Evolutionary conservation across 2,329 filamentous ascomycete genomes (phyloP), one percentile per base, ranked within the genome.

Genomic region (Penicillium sp.): DNA sequence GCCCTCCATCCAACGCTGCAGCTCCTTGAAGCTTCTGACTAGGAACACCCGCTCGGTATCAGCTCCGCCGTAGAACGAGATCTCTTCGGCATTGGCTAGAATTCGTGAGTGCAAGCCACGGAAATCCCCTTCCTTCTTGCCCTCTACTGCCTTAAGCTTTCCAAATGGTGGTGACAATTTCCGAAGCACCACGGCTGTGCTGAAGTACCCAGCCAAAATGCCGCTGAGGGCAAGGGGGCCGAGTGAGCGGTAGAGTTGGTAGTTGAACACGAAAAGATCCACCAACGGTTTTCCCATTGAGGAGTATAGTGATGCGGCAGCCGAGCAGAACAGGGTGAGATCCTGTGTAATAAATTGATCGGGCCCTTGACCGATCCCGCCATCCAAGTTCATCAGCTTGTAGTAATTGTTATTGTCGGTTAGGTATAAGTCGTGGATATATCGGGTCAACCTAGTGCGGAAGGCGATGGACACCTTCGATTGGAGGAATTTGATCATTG

Each of bases 331-430:
- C 1, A 96, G 81, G 0, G 94, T 97, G 32, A 99, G 81, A 72
- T 99, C 94, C 71, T 97, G 93, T 0, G 94, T 97, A 69, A 99
- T 97, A 74, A 92, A 97, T 69, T 99, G 94, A 69, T 99, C 94
- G 10, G 92, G 91, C 14, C 90, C 89, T 69, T 95, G 90, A 1
- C 92, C 93, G 38, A 97, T 86, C 1, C 93, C 93, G 11, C 94
- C 94, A 65, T 99, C 94, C 42, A 97, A 76, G 67, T 97, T 97
- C 24, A 89, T 85, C 55, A 99, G 79, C 73, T 96, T 97, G 76
- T 97, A 99, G 74, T 96, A 99, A 69, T 95, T 96, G 61, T 96
- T 84, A 65, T 94, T 92, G 55, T 95, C 89, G 72, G 96, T 96
- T 16, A 99, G 83, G 69, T 99, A 99, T 9, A 99, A 79, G 69